Conservation (phyloP, 768 basidiomycete genomes). For the Atractiella rhizophila region DNA sequence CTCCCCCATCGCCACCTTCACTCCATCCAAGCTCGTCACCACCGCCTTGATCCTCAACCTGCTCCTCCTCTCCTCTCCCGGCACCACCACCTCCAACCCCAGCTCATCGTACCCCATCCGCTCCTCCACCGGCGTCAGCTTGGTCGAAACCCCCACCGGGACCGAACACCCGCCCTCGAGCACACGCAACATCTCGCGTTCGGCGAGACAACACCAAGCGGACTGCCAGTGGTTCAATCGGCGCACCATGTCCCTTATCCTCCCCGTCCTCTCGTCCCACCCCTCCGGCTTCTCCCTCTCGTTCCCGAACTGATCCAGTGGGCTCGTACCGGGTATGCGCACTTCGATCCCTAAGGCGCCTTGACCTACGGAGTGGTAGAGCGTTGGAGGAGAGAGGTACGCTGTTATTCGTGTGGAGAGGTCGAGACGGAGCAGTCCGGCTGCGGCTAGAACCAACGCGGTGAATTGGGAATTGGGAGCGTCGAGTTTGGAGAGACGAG, state of each 20-base stretch:
- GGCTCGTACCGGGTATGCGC: no score
- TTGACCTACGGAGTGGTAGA: conserved; percentile 79
- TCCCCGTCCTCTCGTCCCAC: conserved; percentile 36
- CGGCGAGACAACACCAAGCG: conserved; percentile 49
- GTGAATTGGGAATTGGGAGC: conserved; percentile 50
- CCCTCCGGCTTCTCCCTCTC: neutral
- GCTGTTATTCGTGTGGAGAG: conserved; percentile 47
- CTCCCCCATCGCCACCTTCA: conserved; percentile 41
- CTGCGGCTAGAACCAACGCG: conserved; percentile 76
- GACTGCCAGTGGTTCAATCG: conserved; percentile 51
- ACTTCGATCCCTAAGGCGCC: conserved; percentile 77
- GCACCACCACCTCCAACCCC: neutral
- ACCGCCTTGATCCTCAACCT: conserved; percentile 44
- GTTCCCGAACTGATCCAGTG: neutral
- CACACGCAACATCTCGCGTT: conserved; percentile 62
- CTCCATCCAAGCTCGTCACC: conserved; percentile 60
- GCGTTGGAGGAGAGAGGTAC: conserved; percentile 43
- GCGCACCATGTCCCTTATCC: conserved; percentile 37
- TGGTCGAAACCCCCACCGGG: conserved; percentile 57
- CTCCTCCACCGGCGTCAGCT: conserved; percentile 19
- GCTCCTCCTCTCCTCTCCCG: neutral
- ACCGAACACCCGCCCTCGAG: conserved; percentile 95
- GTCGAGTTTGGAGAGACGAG: conserved; percentile 75
- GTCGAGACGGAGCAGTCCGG: conserved; percentile 48
- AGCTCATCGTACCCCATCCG: conserved; percentile 18